Conservation (phyloP, 176 grass and related monocot species). For the sorghum (Sorghum bicolor) region Sorghum_bicolor_NCBIv3 NC_012873.2:67077501-67078000, state of each 20-base stretch:
- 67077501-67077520: too few relatives aligned
- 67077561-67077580: not conserved
- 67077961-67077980: slow-evolving; percentile 23
- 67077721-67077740: not conserved
- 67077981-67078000: not conserved
- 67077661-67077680: not conserved
- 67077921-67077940: not conserved
- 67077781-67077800: slow-evolving; percentile 18
- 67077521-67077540: not conserved
- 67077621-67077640: not conserved
- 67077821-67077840: slow-evolving; percentile 8
- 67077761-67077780: slow-evolving; percentile 7
- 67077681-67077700: not conserved
- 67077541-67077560: not conserved
- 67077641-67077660: not conserved
- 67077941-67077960: not conserved
- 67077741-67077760: not conserved
- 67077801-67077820: slow-evolving; percentile 32
- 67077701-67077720: not conserved
- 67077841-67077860: slow-evolving; percentile 33
- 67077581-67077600: not conserved
- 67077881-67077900: not conserved
- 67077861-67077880: slow-evolving; percentile 27
- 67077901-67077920: not conserved
- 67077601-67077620: not conserved